phyloP scores from a whole-genome alignment of 2,329 filamentous ascomycete species.

The Mollisiaceae sp. region DNA sequence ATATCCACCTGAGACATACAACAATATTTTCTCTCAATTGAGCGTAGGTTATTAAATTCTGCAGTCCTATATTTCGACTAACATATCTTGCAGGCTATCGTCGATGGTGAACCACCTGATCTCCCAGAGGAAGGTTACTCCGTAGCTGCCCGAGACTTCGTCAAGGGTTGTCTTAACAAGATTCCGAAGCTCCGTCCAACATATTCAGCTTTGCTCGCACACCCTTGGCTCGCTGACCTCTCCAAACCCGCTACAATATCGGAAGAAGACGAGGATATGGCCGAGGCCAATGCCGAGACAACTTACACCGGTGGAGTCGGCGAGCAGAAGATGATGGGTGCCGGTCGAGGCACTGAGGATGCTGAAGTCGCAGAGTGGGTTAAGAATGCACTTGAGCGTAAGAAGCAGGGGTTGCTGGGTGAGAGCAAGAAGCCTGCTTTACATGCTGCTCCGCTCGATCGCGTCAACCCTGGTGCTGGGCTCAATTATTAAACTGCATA shows the following conservation, averaged over 20 bases:
- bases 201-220: slow-evolving; percentile 86
- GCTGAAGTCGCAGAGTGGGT: slow-evolving; percentile 90
- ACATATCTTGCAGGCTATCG: slow-evolving; percentile 74
- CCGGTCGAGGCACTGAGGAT: slow-evolving; percentile 57
- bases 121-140: slow-evolving; percentile 82
- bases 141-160: slow-evolving; percentile 81
- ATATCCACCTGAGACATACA: slow-evolving; percentile 95
- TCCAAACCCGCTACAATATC: slow-evolving; percentile 77
- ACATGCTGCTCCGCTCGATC: slow-evolving; percentile 84
- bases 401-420: slow-evolving; percentile 60
- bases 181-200: slow-evolving; percentile 90
- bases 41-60: slow-evolving; percentile 68
- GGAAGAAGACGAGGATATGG: slow-evolving; percentile 62
- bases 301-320: slow-evolving; percentile 41
- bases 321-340: slow-evolving; percentile 26
- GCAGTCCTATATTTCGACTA: slow-evolving; percentile 5
- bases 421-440: slow-evolving; percentile 74
- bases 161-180: slow-evolving; percentile 89
- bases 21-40: slow-evolving; percentile 97
- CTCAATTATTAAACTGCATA: neutral
- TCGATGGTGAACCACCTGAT: slow-evolving; percentile 92
- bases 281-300: neutral
- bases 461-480: slow-evolving; percentile 49
- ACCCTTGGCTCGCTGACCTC: slow-evolving; percentile 82
- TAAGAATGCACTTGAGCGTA: slow-evolving; percentile 68